Evolutionary conservation across 2,329 filamentous ascomycete species (phyloP).

Genomic region (Colletotrichum coccodes): DNA sequence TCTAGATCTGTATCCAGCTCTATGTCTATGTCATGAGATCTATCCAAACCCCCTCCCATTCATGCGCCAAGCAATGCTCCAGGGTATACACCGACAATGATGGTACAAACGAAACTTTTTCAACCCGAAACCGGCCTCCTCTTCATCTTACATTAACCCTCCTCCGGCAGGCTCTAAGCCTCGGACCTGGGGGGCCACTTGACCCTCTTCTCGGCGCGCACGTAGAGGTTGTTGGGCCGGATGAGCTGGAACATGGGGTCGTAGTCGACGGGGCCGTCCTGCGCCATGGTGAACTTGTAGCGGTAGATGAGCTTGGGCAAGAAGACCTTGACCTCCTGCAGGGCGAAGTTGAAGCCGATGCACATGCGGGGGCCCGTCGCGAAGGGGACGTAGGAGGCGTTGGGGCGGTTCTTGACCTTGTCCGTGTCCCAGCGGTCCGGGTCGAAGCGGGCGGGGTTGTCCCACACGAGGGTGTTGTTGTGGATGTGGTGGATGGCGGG

Average conservation of each 20-base stretch:
- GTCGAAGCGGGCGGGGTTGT: constrained; percentile 66
- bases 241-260: constrained; percentile 70
- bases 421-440: constrained; percentile 69
- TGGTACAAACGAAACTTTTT: constrained; percentile 22
- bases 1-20: constrained; percentile 12
- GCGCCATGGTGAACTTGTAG: constrained; percentile 65
- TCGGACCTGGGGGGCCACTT: constrained; percentile 54
- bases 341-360: constrained; percentile 73
- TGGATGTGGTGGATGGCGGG: constrained; percentile 61
- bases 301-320: constrained; percentile 67
- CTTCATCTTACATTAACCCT: neutral
- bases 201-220: constrained; percentile 57
- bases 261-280: constrained; percentile 63
- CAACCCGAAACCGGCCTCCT: neutral
- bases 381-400: constrained; percentile 67
- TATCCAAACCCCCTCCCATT: neutral
- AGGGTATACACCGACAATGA: constrained; percentile 32
- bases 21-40: constrained; percentile 20
- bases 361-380: constrained; percentile 66
- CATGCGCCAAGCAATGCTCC: constrained; percentile 30
- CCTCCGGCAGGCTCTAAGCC: neutral
- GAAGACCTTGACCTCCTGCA: constrained; percentile 70
- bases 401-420: constrained; percentile 60
- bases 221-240: constrained; percentile 64
- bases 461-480: constrained; percentile 66